Evolutionary conservation across 768 basidiomycete genomes (phyloP).

Genomic region (Mrakia hoshinonis): DNA sequence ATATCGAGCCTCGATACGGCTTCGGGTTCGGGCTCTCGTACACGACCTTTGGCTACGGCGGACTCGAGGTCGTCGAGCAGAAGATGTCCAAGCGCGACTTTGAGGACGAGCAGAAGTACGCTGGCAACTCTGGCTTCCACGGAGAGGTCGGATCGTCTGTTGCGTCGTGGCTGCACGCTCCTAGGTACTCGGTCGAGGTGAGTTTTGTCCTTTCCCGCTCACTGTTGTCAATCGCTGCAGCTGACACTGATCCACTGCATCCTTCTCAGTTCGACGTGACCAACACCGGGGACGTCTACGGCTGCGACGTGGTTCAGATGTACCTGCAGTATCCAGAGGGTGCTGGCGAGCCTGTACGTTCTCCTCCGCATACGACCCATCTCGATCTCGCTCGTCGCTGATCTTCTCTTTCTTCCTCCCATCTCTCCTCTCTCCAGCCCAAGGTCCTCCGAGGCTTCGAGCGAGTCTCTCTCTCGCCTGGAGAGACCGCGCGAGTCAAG

Average conservation of each 20-base stretch:
- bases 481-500: conserved; percentile 37
- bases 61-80: conserved; percentile 42
- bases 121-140: background rate
- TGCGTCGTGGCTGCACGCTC: conserved; percentile 7
- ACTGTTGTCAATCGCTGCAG: background rate
- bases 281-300: conserved; percentile 56
- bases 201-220: background rate
- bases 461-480: conserved; percentile 26
- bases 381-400: background rate
- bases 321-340: conserved; percentile 32
- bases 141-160: background rate
- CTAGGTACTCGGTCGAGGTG: background rate
- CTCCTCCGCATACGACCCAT: background rate
- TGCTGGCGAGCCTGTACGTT: conserved; percentile 21
- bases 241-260: conserved; percentile 30
- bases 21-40: conserved; percentile 88
- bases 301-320: conserved; percentile 48
- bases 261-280: conserved; percentile 54
- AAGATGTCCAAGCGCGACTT: background rate
- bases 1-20: conserved; percentile 42
- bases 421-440: conserved; percentile 19
- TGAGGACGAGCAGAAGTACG: conserved; percentile 2
- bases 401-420: background rate
- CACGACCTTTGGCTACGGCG: conserved; percentile 65
- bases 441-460: conserved; percentile 34